These are phyloP conservation scores for Didymella arachidicola DNA, from an alignment of 2,329 filamentous ascomycete genomes.

Conservation along the genomic window DNA sequence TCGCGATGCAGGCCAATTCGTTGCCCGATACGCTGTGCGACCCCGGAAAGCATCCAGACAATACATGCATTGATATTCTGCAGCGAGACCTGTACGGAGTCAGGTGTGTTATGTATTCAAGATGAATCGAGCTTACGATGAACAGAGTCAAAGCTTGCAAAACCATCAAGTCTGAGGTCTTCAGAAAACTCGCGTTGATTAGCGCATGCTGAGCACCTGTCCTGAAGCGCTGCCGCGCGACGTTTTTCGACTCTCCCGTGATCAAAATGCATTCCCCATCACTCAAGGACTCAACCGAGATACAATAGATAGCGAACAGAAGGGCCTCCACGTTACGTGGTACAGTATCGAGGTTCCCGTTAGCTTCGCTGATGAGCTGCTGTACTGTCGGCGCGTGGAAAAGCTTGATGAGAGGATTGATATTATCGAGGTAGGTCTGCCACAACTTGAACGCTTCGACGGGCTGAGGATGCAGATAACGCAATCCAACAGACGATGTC, in stretches of 20 bases:
- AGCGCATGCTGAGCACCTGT: conserved; percentile 70
- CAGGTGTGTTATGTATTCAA: not conserved
- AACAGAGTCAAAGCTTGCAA: conserved; percentile 74
- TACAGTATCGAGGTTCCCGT: conserved; percentile 63
- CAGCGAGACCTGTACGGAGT: conserved; percentile 50
- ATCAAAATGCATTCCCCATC: conserved; percentile 62
- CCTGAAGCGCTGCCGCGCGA: conserved; percentile 63
- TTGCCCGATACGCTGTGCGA: conserved; percentile 67
- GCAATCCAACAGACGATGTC: conserved; percentile 23
- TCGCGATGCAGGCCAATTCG: conserved; percentile 69
- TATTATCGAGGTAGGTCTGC: conserved; percentile 76
- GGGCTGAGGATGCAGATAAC: conserved; percentile 66
- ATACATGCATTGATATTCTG: conserved; percentile 60
- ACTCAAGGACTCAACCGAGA: conserved; percentile 58
- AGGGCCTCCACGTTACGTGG: conserved; percentile 66
- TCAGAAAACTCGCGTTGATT: conserved; percentile 71
- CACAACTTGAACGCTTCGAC: conserved; percentile 74
- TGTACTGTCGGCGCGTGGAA: conserved; percentile 77
- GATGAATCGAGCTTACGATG: conserved; percentile 58
- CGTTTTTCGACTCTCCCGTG: conserved; percentile 62
- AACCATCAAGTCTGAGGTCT: conserved; percentile 69
- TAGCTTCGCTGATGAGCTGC: conserved; percentile 69
- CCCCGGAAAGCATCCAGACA: conserved; percentile 70
- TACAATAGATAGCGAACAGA: conserved; percentile 45
- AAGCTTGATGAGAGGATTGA: conserved; percentile 76